Evolutionary conservation across 2,329 filamentous ascomycete genomes (phyloP).

Genomic region (Scopulariopsis brevicaulis): DNA sequence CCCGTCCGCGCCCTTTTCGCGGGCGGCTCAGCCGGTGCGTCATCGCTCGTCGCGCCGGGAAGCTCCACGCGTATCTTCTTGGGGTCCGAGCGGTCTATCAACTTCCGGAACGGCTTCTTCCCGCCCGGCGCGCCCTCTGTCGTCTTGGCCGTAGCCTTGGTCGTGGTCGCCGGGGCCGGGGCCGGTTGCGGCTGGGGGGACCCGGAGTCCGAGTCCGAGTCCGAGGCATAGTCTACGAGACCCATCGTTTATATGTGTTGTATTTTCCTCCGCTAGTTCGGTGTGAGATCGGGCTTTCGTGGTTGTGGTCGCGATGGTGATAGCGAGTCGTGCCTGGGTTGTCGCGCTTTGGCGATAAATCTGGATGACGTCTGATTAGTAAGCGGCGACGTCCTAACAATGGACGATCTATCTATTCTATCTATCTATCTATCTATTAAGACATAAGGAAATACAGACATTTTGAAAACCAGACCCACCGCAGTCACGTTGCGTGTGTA

Average conservation of each 20-base stretch:
- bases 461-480: too few species aligned
- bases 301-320: background rate
- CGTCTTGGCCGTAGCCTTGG: slow-evolving; percentile 11
- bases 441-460: too few species aligned
- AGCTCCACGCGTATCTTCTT: slow-evolving; percentile 78
- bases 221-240: slow-evolving; percentile 66
- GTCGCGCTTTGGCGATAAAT: slow-evolving; percentile 3
- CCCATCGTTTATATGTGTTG: slow-evolving; percentile 41
- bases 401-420: too few species aligned
- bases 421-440: too few species aligned
- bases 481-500: too few species aligned
- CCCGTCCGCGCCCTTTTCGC: slow-evolving; percentile 57
- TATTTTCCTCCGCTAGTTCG: background rate
- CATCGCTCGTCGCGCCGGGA: slow-evolving; percentile 34
- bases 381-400: background rate
- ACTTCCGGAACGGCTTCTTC: slow-evolving; percentile 62
- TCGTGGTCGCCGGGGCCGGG: slow-evolving; percentile 13
- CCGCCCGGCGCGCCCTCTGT: slow-evolving; percentile 14
- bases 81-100: slow-evolving; percentile 51
- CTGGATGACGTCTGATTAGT: background rate
- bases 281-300: background rate
- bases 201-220: slow-evolving; percentile 60
- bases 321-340: background rate
- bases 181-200: slow-evolving; percentile 17
- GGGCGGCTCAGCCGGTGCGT: slow-evolving; percentile 31